phyloP scores from a whole-genome alignment of 176 grass and related monocot genomes.

The Eragrostis curvula region DNA sequence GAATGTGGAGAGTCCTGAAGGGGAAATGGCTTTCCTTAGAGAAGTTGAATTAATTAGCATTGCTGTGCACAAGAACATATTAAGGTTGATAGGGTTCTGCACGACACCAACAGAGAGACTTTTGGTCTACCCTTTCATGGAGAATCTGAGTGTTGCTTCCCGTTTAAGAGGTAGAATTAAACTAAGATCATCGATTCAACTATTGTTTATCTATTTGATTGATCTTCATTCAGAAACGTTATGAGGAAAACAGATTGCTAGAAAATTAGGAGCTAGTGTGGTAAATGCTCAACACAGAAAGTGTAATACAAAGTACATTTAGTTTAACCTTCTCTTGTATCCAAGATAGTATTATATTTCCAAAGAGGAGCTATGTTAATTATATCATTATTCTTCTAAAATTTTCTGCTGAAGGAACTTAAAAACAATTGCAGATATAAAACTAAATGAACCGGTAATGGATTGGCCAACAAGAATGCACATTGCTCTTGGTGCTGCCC shows the following conservation, averaged over 20 bases:
- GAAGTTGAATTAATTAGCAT: constrained; percentile 95
- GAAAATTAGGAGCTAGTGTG: constrained; percentile 12
- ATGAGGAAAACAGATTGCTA: constrained; percentile 12
- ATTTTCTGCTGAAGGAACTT: constrained; percentile 5
- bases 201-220: constrained; percentile 15
- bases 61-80: constrained; percentile 87
- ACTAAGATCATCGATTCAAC: too few species aligned
- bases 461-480: constrained; percentile 70
- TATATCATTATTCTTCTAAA: neutral
- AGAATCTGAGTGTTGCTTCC: constrained; percentile 86
- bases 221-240: constrained; percentile 23
- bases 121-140: constrained; percentile 96
- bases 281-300: constrained; percentile 1
- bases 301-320: neutral
- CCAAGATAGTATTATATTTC: neutral
- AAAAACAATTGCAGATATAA: constrained; percentile 56
- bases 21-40: constrained; percentile 75
- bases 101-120: constrained; percentile 66
- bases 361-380: neutral
- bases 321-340: constrained; percentile 8
- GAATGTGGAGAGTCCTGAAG: constrained; percentile 48
- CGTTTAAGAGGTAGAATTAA: constrained; percentile 85
- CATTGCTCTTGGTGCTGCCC: constrained; percentile 73
- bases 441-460: constrained; percentile 58
- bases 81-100: constrained; percentile 92